phyloP scores from a whole-genome alignment of 495 filamentous ascomycete genomes.

The Trichoderma parareesei region DNA sequence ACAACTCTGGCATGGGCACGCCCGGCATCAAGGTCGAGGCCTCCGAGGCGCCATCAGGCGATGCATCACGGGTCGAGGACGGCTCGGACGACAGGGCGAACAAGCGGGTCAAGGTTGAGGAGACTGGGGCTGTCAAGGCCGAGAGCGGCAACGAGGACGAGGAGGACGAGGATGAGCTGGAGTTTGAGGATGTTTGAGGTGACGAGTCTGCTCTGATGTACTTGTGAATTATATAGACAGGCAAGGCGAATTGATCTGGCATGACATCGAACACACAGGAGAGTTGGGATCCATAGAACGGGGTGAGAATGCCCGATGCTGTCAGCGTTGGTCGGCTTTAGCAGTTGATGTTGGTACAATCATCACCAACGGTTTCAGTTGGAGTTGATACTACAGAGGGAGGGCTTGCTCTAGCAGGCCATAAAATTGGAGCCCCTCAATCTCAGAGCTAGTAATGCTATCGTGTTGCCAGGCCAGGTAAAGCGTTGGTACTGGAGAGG shows the following conservation, averaged over 20 bases:
- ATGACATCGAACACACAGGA: not conserved
- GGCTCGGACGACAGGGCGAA: constrained; percentile 29
- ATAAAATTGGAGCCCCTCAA: too few species aligned
- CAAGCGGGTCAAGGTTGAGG: constrained; percentile 51
- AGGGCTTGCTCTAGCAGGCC: too few species aligned
- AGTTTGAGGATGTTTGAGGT: constrained; percentile 53
- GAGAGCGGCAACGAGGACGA: constrained; percentile 57
- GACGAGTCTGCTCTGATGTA: not conserved
- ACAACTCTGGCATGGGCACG: constrained; percentile 6
- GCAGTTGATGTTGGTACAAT: too few species aligned
- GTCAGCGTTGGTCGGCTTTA: too few species aligned
- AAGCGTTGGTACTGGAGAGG: too few species aligned
- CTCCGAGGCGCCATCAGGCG: constrained; percentile 23
- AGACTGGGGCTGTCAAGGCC: constrained; percentile 37
- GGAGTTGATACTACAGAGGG: too few species aligned
- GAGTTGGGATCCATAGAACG: not conserved
- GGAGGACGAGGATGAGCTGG: constrained; percentile 53
- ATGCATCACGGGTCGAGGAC: constrained; percentile 21
- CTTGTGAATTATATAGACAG: not conserved
- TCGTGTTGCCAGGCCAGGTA: too few species aligned
- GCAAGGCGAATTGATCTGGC: not conserved
- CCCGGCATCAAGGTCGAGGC: constrained; percentile 13
- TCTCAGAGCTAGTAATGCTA: too few species aligned
- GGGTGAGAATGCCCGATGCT: too few species aligned
- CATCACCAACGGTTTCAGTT: too few species aligned